A percentile compares a stretch with the other conserved stretches of the same genome.
Evolutionary conservation across 2,329 filamentous ascomycete genomes (phyloP).

Genomic region (Xylaria digitata): DNA sequence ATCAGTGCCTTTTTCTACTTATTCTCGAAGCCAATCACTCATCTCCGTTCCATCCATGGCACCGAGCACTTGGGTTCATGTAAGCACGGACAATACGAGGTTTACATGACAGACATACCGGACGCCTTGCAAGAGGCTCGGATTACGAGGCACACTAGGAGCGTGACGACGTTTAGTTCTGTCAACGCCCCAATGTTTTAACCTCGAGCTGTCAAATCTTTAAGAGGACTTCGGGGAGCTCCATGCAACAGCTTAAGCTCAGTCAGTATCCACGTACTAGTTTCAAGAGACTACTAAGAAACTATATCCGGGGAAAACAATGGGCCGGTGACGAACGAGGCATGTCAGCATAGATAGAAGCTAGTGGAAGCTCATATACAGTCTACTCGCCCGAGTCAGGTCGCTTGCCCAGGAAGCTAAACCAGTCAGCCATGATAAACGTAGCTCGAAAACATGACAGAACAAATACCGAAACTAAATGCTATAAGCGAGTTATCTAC

Average conservation of each 20-base stretch:
- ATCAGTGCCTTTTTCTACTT: not conserved
- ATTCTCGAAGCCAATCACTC: not conserved
- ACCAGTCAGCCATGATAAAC: slow-evolving; percentile 1
- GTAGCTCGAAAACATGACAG: not conserved
- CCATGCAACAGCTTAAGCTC: slow-evolving; percentile 7
- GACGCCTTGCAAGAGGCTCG: not conserved
- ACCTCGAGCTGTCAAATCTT: slow-evolving; percentile 28
- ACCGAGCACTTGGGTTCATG: no score
- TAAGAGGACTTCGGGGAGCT: slow-evolving; percentile 21
- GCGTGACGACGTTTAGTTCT: not conserved
- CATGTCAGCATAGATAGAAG: slow-evolving; percentile 9
- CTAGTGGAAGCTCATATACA: not conserved
- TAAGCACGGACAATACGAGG: not conserved
- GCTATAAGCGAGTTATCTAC: not conserved
- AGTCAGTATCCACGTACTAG: slow-evolving; percentile 5
- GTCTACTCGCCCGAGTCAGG: slow-evolving; percentile 17
- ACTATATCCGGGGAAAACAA: slow-evolving; percentile 19
- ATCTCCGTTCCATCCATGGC: not conserved
- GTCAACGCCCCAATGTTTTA: slow-evolving; percentile 18
- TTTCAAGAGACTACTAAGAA: slow-evolving; percentile 10
- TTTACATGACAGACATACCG: not conserved
- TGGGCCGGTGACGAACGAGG: slow-evolving; percentile 30
- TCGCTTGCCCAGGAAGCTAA: slow-evolving; percentile 16
- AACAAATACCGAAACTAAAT: not conserved
- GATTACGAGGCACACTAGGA: no score